phyloP scores from a whole-genome alignment of 2,329 filamentous ascomycete species.

The Berkeleyomyces basicola region DNA sequence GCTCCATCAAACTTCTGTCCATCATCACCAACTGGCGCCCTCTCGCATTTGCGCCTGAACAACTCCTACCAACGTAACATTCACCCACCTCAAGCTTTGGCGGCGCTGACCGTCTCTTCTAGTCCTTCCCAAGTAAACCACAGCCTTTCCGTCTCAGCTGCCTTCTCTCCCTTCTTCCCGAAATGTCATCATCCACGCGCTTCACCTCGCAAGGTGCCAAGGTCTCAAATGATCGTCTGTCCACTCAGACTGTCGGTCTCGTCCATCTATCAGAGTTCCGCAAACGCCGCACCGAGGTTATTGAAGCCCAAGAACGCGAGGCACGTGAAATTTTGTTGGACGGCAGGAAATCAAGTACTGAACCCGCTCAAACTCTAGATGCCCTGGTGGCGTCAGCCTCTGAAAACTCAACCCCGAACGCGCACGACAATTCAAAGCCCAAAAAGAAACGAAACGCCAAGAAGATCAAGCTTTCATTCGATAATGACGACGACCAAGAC shows the following conservation, averaged over 20 bases:
- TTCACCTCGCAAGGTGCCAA: conserved; percentile 19
- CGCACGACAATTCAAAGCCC: conserved; percentile 16
- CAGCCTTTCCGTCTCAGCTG: not conserved
- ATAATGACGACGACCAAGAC: conserved; percentile 46
- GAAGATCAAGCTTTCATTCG: conserved; percentile 44
- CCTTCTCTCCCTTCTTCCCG: not conserved
- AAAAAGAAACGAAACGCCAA: conserved; percentile 31
- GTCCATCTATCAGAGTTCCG: conserved; percentile 87
- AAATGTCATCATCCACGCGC: conserved; percentile 4
- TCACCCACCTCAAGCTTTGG: too few relatives aligned
- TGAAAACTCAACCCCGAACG: not conserved
- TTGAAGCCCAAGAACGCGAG: conserved; percentile 78
- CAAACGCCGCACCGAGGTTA: conserved; percentile 85
- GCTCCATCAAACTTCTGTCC: not conserved
- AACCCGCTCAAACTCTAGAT: conserved; percentile 32
- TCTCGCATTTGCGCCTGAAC: too few relatives aligned
- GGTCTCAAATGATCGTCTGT: conserved; percentile 55
- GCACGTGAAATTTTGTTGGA: conserved; percentile 38
- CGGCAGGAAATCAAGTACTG: conserved; percentile 11
- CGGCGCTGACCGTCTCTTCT: too few relatives aligned
- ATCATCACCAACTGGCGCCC: not conserved
- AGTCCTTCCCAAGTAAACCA: too few relatives aligned
- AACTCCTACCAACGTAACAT: too few relatives aligned
- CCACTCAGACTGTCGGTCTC: conserved; percentile 76
- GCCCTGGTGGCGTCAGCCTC: conserved; percentile 27